Conservation (phyloP, 78 protist species). For the Cyanophora paradoxa region DNA sequence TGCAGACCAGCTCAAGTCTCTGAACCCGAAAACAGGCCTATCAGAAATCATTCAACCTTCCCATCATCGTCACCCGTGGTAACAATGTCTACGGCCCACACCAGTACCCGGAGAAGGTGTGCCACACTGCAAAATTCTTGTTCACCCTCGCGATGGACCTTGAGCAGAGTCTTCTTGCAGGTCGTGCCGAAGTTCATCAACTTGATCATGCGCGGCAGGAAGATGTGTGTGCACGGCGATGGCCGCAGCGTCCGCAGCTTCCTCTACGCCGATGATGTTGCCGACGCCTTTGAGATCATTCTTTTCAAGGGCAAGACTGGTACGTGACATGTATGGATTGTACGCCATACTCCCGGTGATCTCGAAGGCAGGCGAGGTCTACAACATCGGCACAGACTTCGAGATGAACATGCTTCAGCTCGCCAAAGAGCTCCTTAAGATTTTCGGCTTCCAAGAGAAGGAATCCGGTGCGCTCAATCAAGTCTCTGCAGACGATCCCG, state of each 20-base stretch:
- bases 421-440: constrained; percentile 26
- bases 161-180: constrained; percentile 17
- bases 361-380: too few species aligned
- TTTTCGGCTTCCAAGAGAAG: too few species aligned
- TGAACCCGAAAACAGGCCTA: too few species aligned
- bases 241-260: constrained; percentile 52
- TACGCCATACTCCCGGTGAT: too few species aligned
- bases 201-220: constrained; percentile 2
- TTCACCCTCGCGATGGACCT: too few species aligned
- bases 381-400: constrained; percentile 76
- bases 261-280: constrained; percentile 70
- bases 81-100: constrained; percentile 91
- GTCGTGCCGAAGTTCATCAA: constrained; percentile 84
- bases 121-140: too few species aligned
- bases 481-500: too few species aligned
- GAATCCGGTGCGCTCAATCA: too few species aligned
- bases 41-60: constrained; percentile 28
- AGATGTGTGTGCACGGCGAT: constrained; percentile 63
- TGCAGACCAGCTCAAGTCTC: too few species aligned
- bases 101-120: constrained; percentile 84
- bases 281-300: constrained; percentile 67
- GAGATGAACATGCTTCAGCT: constrained; percentile 52
- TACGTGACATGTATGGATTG: too few species aligned
- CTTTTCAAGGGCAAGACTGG: constrained; percentile 57
- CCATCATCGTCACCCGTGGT: constrained; percentile 77